Conservation (phyloP, 305 asterid genomes). For the Nicotiana rustica region DNA sequence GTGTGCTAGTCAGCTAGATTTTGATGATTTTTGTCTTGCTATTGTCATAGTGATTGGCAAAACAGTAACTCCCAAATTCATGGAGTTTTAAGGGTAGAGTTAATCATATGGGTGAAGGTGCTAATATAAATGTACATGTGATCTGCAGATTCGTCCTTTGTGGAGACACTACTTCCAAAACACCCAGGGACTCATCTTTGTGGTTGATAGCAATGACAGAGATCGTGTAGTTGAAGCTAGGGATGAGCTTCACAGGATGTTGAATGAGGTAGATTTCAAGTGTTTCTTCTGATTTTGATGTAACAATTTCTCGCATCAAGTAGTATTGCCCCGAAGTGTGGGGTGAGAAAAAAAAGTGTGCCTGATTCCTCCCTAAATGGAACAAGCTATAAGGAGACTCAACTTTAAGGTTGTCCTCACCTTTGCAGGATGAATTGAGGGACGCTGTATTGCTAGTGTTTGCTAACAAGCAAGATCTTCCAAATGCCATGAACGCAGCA, state of each 20-base stretch:
- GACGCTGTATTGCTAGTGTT: slow-evolving; percentile 71
- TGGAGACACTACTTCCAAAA: slow-evolving; percentile 78
- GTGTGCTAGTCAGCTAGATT: not conserved
- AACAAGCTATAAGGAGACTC: not conserved
- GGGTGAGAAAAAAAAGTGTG: not conserved
- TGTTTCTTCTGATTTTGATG: not conserved
- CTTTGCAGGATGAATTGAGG: slow-evolving; percentile 60
- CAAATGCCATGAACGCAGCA: slow-evolving; percentile 77
- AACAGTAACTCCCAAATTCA: not conserved
- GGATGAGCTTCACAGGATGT: slow-evolving; percentile 70
- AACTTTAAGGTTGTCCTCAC: not conserved
- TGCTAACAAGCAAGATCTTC: slow-evolving; percentile 80
- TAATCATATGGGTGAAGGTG: not conserved
- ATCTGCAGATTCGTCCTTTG: slow-evolving; percentile 65
- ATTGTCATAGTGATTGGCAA: not conserved
- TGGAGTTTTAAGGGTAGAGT: not conserved
- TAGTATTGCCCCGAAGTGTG: not conserved
- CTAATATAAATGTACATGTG: not conserved
- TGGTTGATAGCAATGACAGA: slow-evolving; percentile 70
- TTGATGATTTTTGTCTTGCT: not conserved
- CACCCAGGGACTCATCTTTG: slow-evolving; percentile 70
- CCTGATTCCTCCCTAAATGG: not conserved
- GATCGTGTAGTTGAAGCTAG: slow-evolving; percentile 73
- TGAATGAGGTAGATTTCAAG: slow-evolving; percentile 56
- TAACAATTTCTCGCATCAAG: not conserved